Evolutionary conservation across 768 basidiomycete species (phyloP).

Genomic region (Lactarius hengduanensis): DNA sequence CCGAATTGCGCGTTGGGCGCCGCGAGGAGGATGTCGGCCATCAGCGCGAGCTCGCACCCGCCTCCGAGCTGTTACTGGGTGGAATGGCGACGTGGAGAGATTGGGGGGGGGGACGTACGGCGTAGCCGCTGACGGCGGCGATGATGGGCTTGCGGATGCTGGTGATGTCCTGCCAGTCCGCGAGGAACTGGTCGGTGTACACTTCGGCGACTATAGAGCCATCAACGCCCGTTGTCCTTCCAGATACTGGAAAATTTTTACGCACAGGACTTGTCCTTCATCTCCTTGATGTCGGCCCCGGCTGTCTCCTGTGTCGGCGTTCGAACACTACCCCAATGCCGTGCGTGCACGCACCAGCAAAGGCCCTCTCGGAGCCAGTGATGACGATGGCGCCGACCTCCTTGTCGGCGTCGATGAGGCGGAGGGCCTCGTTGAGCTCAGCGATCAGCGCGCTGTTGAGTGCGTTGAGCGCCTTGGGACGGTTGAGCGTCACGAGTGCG

Average conservation of each 20-base stretch:
- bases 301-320: conserved; percentile 44
- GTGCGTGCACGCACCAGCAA: conserved; percentile 65
- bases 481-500: conserved; percentile 81
- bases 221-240: neutral
- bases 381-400: conserved; percentile 81
- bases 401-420: conserved; percentile 61
- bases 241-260: conserved; percentile 2
- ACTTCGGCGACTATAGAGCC: conserved; percentile 68
- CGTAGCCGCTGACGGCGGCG: conserved; percentile 93
- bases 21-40: conserved; percentile 94
- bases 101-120: conserved; percentile 46
- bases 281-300: conserved; percentile 98
- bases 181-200: conserved; percentile 82
- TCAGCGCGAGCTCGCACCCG: conserved; percentile 94
- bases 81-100: neutral
- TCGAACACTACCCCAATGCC: neutral
- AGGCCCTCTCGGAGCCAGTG: conserved; percentile 90
- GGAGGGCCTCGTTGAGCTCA: conserved; percentile 71
- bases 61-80: conserved; percentile 73
- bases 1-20: conserved; percentile 90
- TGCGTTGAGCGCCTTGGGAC: conserved; percentile 89
- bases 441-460: conserved; percentile 75
- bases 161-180: conserved; percentile 75
- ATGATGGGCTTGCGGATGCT: conserved; percentile 88
- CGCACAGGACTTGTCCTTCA: conserved; percentile 94